These are phyloP conservation scores for Croton laevigatus DNA, from an alignment of 441 rosid species.

Conservation along the genomic window DNA sequence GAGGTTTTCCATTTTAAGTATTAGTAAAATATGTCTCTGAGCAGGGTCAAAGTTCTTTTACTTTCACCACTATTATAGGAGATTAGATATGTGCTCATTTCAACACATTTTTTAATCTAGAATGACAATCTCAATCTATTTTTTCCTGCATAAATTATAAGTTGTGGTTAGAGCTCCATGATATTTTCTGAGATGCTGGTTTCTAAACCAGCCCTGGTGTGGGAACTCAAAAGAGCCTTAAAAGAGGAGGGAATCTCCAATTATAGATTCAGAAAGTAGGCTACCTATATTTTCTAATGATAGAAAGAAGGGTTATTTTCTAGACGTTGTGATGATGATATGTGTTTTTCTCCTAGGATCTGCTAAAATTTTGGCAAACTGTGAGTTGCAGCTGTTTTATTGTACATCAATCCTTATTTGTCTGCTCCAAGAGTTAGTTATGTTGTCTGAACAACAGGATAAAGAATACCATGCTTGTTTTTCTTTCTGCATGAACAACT, in stretches of 20 bases:
- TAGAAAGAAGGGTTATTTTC: neutral
- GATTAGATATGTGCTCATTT: neutral
- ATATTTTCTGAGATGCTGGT: neutral
- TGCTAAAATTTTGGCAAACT: neutral
- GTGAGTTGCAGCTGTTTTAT: neutral
- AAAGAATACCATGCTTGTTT: neutral
- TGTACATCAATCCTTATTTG: neutral
- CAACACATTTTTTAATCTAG: neutral
- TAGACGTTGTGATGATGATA: neutral
- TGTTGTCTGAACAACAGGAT: neutral
- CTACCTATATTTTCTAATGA: neutral
- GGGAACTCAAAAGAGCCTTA: neutral
- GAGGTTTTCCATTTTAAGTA: neutral
- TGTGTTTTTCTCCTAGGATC: neutral
- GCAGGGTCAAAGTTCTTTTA: neutral
- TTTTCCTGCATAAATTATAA: neutral
- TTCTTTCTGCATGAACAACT: neutral
- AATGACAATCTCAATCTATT: neutral
- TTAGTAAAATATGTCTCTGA: neutral
- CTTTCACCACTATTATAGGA: neutral
- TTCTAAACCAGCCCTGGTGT: neutral
- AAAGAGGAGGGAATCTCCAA: neutral
- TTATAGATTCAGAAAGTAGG: neutral
- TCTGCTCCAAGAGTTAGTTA: neutral
- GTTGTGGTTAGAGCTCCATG: neutral